Evolutionary conservation across 768 basidiomycete species (phyloP).

Genomic region (Mycena maculata): DNA sequence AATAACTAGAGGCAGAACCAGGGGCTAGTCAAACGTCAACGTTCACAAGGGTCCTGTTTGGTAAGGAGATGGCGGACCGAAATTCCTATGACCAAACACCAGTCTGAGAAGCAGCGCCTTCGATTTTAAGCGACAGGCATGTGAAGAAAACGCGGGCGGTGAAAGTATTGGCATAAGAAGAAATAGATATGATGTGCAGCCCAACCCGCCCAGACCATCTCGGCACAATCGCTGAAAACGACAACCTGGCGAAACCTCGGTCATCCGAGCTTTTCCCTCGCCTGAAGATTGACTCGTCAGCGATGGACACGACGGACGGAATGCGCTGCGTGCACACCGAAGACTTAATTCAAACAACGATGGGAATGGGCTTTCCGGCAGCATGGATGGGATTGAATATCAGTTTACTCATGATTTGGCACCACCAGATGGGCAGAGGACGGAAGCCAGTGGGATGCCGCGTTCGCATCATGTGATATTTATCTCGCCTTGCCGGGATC

Average conservation of each 20-base stretch:
- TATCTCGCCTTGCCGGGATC: neutral
- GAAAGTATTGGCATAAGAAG: constrained; percentile 19
- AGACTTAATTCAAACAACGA: constrained; percentile 13
- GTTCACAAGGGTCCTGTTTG: constrained; percentile 17
- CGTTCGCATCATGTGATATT: neutral
- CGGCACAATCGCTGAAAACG: constrained; percentile 26
- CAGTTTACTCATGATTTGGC: constrained; percentile 3
- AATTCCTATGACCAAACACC: constrained; percentile 28
- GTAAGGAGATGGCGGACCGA: constrained; percentile 23
- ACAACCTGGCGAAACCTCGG: constrained; percentile 43
- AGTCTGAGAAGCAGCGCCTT: constrained; percentile 27
- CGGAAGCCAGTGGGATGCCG: constrained; percentile 7
- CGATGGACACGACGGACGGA: neutral
- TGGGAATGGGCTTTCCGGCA: neutral
- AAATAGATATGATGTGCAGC: constrained; percentile 13
- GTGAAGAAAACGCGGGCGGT: constrained; percentile 16
- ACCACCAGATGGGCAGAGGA: neutral
- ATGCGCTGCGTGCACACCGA: constrained; percentile 14
- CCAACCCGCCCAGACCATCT: constrained; percentile 26
- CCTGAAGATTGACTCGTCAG: neutral
- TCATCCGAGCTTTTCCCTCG: constrained; percentile 44
- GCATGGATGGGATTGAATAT: neutral
- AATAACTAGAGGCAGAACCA: constrained; percentile 30
- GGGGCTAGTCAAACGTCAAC: constrained; percentile 27
- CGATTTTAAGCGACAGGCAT: constrained; percentile 32